Percentiles rank a stretch among this genome's conserved stretches.
Conservation (phyloP, 805 yeast genomes). For the Lachancea sp. region DNA sequence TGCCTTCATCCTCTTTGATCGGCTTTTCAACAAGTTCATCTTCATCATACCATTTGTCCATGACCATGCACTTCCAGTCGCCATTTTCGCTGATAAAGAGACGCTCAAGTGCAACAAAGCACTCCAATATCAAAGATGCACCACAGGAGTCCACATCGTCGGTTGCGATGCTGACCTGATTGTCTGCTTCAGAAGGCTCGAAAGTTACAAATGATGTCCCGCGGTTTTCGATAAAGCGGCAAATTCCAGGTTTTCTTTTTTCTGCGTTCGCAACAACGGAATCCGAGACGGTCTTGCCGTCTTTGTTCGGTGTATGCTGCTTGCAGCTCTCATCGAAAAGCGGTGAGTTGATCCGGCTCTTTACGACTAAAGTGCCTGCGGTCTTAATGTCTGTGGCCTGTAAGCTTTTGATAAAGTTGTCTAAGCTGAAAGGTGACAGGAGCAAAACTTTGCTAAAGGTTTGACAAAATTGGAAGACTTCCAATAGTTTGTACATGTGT, state of each 20-base stretch:
- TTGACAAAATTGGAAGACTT: constrained; percentile 28
- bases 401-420: constrained; percentile 26
- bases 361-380: background rate
- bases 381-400: constrained; percentile 27
- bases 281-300: too few relatives aligned
- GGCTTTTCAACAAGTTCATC: constrained; percentile 8
- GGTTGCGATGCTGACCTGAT: constrained; percentile 10
- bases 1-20: constrained; percentile 18
- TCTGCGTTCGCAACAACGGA: background rate
- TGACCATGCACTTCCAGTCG: constrained; percentile 27
- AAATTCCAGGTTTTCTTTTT: constrained; percentile 8
- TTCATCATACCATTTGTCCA: constrained; percentile 28
- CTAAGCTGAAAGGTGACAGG: constrained; percentile 25
- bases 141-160: constrained; percentile 24
- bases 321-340: background rate
- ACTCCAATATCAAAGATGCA: constrained; percentile 24
- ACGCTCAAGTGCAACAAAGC: constrained; percentile 25
- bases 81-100: constrained; percentile 30
- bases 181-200: constrained; percentile 9
- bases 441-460: constrained; percentile 24
- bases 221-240: constrained; percentile 13
- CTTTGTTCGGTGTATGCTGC: too few relatives aligned
- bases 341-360: background rate
- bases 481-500: constrained; percentile 22
- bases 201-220: constrained; percentile 12